Conservation (phyloP, 768 basidiomycete species). For the Suillus cothurnatus region DNA sequence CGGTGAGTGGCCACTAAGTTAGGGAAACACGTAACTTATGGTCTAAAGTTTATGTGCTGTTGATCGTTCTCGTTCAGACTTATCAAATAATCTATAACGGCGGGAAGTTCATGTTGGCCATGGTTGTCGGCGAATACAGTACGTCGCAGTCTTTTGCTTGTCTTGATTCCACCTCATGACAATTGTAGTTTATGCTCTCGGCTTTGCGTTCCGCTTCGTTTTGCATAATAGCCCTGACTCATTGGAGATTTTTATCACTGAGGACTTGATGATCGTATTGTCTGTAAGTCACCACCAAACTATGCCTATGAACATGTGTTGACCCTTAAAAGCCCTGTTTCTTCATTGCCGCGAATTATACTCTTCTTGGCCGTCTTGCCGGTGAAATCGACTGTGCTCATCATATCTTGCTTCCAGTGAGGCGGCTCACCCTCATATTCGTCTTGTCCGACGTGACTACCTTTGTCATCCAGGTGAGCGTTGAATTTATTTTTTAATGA, state of each 20-base stretch:
- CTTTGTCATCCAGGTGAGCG: constrained; percentile 61
- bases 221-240: constrained; percentile 56
- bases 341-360: constrained; percentile 70
- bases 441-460: constrained; percentile 64
- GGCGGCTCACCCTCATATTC: constrained; percentile 58
- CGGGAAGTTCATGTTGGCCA: constrained; percentile 59
- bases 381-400: constrained; percentile 47
- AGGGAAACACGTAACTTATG: not conserved
- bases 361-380: constrained; percentile 64
- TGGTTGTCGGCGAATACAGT: constrained; percentile 64
- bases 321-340: constrained; percentile 58
- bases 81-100: constrained; percentile 45
- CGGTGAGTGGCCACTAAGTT: constrained; percentile 30
- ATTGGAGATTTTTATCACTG: constrained; percentile 51
- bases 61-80: constrained; percentile 48
- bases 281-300: constrained; percentile 36
- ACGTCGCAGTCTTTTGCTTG: constrained; percentile 18
- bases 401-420: constrained; percentile 49
- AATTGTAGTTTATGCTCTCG: constrained; percentile 54
- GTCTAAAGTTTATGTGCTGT: constrained; percentile 38
- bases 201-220: constrained; percentile 57
- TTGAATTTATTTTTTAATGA: not conserved
- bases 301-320: not conserved
- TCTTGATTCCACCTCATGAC: not conserved
- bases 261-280: constrained; percentile 63